Conservation (phyloP, 495 filamentous ascomycete genomes). For the Penicillium desertorum region DNA sequence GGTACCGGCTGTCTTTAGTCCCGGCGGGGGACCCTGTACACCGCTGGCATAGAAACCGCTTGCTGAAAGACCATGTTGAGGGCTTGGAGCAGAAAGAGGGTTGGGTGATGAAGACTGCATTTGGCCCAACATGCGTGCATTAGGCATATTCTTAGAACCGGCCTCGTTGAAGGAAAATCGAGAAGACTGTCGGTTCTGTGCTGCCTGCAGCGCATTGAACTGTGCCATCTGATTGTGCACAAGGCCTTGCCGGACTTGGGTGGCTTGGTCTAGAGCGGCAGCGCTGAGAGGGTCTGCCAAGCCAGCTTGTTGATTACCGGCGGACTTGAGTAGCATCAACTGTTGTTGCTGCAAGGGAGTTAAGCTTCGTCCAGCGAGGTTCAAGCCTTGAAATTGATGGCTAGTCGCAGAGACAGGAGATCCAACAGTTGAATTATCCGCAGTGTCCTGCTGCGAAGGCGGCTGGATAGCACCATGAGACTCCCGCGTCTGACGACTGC, state of each 20-base stretch:
- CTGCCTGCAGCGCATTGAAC: constrained; percentile 55
- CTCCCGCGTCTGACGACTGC: constrained; percentile 51
- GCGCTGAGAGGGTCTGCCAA: constrained; percentile 53
- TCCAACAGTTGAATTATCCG: constrained; percentile 45
- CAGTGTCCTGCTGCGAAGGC: constrained; percentile 65
- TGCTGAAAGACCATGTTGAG: constrained; percentile 43
- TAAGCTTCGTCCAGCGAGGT: constrained; percentile 66
- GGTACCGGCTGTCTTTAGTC: constrained; percentile 89
- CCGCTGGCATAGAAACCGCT: constrained; percentile 53
- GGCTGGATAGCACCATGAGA: constrained; percentile 65
- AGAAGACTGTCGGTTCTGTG: constrained; percentile 81
- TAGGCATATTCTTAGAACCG: constrained; percentile 77
- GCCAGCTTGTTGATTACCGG: constrained; percentile 52
- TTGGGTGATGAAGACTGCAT: constrained; percentile 71
- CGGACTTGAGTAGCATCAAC: constrained; percentile 63
- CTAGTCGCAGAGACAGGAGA: constrained; percentile 49
- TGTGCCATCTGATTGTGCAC: constrained; percentile 61
- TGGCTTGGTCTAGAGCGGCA: constrained; percentile 40
- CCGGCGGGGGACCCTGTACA: constrained; percentile 90
- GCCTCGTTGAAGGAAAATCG: constrained; percentile 86
- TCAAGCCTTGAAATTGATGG: constrained; percentile 54
- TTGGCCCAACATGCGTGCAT: constrained; percentile 83
- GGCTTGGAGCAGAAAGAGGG: constrained; percentile 57
- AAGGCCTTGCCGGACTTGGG: constrained; percentile 47
- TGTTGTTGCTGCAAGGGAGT: constrained; percentile 82